Evolutionary conservation across 1,284 basidiomycete species (phyloP).

Genomic region (Pisolithus thermaeus): DNA sequence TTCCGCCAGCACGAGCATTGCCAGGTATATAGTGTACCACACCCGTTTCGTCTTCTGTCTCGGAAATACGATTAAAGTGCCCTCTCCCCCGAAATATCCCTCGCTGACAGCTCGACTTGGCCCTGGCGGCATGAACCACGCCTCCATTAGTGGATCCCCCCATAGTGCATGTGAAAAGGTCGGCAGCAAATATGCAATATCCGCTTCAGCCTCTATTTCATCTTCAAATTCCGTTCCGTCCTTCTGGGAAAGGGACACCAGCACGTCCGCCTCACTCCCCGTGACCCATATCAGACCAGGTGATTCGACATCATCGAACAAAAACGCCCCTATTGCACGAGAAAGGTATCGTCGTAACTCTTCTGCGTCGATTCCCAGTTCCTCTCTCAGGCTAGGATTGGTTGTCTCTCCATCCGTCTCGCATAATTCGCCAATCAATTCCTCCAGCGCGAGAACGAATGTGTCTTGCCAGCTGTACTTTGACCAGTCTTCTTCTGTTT

Average conservation of each 20-base stretch:
- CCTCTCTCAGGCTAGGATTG: slow-evolving; percentile 2
- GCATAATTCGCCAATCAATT: slow-evolving; percentile 36
- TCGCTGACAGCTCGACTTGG: slow-evolving; percentile 48
- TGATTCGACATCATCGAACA: slow-evolving; percentile 70
- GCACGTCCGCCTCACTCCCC: slow-evolving; percentile 49
- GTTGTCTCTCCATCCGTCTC: slow-evolving; percentile 1
- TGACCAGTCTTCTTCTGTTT: slow-evolving; percentile 26
- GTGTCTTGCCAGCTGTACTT: slow-evolving; percentile 70
- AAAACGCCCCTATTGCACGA: slow-evolving; percentile 64
- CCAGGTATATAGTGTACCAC: slow-evolving; percentile 68
- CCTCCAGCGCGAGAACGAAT: slow-evolving; percentile 55
- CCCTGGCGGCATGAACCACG: slow-evolving; percentile 46
- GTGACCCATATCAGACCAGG: slow-evolving; percentile 61
- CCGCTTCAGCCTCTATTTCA: slow-evolving; percentile 19
- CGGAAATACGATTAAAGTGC: slow-evolving; percentile 34
- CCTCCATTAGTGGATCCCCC: slow-evolving; percentile 69
- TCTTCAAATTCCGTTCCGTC: slow-evolving; percentile 1
- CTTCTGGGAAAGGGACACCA: slow-evolving; percentile 29
- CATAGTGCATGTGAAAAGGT: slow-evolving; percentile 54
- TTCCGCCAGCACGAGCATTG: slow-evolving; percentile 44
- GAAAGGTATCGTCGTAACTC: slow-evolving; percentile 48
- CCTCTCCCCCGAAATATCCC: slow-evolving; percentile 49
- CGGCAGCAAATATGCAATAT: slow-evolving; percentile 43
- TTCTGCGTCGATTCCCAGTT: slow-evolving; percentile 30
- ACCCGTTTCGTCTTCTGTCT: slow-evolving; percentile 55